Evolutionary conservation across 495 filamentous ascomycete genomes (phyloP), one percentile per base, ranked within the genome.

Genomic region (Podospora conica): DNA sequence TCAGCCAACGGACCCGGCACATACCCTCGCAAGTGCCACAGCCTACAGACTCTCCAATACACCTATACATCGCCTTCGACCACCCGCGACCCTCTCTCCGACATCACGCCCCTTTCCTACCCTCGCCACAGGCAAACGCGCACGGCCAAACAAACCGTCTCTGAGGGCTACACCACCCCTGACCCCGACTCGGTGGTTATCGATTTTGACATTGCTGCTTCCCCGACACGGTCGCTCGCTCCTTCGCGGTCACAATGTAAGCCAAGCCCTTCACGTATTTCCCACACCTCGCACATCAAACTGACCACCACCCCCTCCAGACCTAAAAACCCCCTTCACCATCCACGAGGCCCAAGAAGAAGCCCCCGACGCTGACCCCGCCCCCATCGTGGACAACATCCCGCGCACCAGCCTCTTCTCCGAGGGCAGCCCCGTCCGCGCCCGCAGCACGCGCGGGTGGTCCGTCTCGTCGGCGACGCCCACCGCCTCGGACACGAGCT

Each of bases 401-500:
- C 63, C 69, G 10, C 29, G 29, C 29, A 1, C 40, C 40, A 48
- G 4, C 40, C 40, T 3, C 29, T 11, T 31, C 29, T n/a, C 40
- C 23, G 75, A 73, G 29, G 53, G 62, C 4, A 27, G 71, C 11
- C 72, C 72, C 5, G 63, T 72, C n/a, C 71, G 68, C 24, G 73
- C 70, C 22, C 76, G 76, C 63, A 77, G 73, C 61, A 59, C 73
- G 29, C 77, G 78, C 21, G 74, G 72, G 10, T 79, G 71, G 73
- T 82, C 80, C 15, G 65, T 76, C 11, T 80, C 78, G 2, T 82
- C 79, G 1, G 73, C 78, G 11, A 79, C 79, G 1, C 74, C 69
- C 28, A 75, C 73, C 24, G 62, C 71, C 23, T 78, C 77, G 25
- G 77, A 74, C 33, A 55, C 69, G 55, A 80, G 77, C 66, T 79